phyloP scores from a whole-genome alignment of 345 rosid species.

The Turnera subulata region DNA sequence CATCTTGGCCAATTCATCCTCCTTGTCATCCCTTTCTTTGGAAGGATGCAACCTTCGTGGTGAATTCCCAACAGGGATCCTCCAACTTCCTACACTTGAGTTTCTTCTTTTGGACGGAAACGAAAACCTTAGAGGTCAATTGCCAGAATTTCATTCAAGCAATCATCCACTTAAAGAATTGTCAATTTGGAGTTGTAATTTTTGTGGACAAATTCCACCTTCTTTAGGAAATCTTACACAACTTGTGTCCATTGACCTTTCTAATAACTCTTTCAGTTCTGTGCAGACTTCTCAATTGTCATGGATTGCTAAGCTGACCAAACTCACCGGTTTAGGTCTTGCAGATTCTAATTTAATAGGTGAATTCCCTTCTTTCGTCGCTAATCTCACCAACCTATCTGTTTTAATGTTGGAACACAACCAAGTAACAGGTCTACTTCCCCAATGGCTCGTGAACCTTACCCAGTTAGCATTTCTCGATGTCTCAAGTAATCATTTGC shows the following conservation, averaged over 20 bases:
- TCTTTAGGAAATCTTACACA: conserved; percentile 8
- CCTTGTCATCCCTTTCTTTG: neutral
- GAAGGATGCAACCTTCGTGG: neutral
- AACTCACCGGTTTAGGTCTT: neutral
- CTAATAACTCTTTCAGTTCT: neutral
- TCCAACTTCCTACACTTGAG: neutral
- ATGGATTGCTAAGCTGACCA: neutral
- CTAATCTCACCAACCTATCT: conserved; percentile 6
- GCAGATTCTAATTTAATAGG: conserved; percentile 13
- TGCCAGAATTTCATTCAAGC: neutral
- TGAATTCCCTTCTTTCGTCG: conserved; percentile 11
- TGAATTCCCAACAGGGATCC: neutral
- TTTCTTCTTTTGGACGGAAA: neutral
- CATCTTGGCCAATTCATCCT: conserved; percentile 1
- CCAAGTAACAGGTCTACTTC: conserved; percentile 5
- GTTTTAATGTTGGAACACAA: conserved; percentile 6
- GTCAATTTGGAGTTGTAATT: neutral
- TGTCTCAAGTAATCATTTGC: conserved; percentile 5
- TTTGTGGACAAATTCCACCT: conserved; percentile 1
- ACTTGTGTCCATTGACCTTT: neutral
- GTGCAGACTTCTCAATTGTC: neutral
- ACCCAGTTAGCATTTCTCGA: neutral
- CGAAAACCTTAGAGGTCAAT: neutral
- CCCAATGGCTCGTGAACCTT: neutral
- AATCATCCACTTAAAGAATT: neutral